Evolutionary conservation across 2,329 filamentous ascomycete species (phyloP), one percentile per base, ranked within the genome.

Genomic region (Penicillium occitanis): DNA sequence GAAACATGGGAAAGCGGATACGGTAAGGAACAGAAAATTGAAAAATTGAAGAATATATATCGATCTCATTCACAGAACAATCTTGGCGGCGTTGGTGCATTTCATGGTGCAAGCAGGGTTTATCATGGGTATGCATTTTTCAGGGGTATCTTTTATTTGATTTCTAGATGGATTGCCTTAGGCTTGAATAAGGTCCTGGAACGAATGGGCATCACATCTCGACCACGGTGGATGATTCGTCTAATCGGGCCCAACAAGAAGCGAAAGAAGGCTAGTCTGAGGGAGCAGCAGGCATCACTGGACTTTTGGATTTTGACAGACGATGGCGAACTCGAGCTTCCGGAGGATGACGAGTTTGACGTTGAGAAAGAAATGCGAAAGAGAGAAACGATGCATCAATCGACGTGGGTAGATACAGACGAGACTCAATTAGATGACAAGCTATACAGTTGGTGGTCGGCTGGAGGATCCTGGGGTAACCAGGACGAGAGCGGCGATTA

Each of bases 371-470:
- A 95, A 75, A 88, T 93, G 70, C 87, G 91, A 70, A 86, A 86
- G 63, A 83, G 87, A 59, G 80, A 90, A 35, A 77, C 78, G 66
- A 81, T 76, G 55, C 78, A 75, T 64, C 76, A 73, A 73, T 76
- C 70, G 35, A 70, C 75, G 46, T 81, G 79, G 76, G 77, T 78
- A 58, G 75, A 80, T 17, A 69, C 81, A 6, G 80, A 88, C 48
- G 91, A 95, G 71, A 85, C 86, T 33, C 86, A 87, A 46, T 81
- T 97, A 2, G 90, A 94, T 69, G 84, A 85, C 1, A 89, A 88
- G 66, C 80, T 97, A 1, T 98, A 97, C 75, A 83, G 83, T 35
- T 95, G 93, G 87, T 98, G 92, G 91, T 88, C 90, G 62, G 83
- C 84, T 63, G 92, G 92, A 22, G 92, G 91, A 7, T 91, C 91